These are phyloP conservation scores for Boletus sensibilis DNA, from an alignment of 768 basidiomycete species.

Conservation along the genomic window DNA sequence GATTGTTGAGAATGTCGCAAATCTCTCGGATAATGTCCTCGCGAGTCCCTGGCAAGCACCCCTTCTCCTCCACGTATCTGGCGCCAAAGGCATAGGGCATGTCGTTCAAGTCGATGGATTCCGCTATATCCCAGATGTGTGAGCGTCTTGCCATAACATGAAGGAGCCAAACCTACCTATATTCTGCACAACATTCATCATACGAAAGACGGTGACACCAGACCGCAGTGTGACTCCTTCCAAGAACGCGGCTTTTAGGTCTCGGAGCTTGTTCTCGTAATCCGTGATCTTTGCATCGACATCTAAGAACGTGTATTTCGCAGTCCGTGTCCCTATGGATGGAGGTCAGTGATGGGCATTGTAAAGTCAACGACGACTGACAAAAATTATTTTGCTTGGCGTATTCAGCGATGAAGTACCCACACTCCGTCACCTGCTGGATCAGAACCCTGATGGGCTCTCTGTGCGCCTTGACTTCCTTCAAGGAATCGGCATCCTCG, in stretches of 20 bases:
- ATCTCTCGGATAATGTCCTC: conserved; percentile 16
- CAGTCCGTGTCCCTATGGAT: conserved; percentile 13
- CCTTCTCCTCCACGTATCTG: conserved; percentile 21
- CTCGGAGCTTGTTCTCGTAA: conserved; percentile 20
- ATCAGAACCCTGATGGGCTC: conserved; percentile 10
- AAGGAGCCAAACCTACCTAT: conserved; percentile 1
- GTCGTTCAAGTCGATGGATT: conserved; percentile 18
- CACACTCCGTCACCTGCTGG: conserved; percentile 24
- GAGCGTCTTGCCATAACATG: background rate
- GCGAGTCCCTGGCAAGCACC: conserved; percentile 22
- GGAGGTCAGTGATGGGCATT: background rate
- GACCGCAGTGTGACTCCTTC: conserved; percentile 14
- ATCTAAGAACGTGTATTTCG: conserved; percentile 18
- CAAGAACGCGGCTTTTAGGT: conserved; percentile 18
- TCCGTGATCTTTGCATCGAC: conserved; percentile 17
- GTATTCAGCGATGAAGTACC: conserved; percentile 25
- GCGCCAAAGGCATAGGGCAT: conserved; percentile 26
- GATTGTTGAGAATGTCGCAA: conserved; percentile 16
- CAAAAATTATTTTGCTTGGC: conserved; percentile 18
- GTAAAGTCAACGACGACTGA: background rate
- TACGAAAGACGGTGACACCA: conserved; percentile 20
- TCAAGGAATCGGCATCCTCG: conserved; percentile 8
- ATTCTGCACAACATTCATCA: conserved; percentile 15
- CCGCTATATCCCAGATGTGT: conserved; percentile 1
- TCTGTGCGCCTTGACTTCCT: conserved; percentile 6